Conservation (phyloP, 805 yeast species). For the Cyberlindnera japonica region DNA sequence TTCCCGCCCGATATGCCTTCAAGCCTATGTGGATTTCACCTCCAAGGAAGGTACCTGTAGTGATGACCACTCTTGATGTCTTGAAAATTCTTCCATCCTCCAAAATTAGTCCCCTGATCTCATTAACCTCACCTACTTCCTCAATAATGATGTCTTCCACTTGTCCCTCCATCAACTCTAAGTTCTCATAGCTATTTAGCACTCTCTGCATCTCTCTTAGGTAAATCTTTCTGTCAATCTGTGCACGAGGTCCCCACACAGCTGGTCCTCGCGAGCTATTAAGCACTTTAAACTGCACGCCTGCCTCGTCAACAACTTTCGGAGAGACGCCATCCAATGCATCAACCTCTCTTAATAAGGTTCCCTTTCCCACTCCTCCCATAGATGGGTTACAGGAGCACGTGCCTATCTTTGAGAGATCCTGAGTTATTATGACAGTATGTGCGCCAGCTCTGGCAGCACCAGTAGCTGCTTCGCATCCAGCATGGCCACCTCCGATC, state of each 20-base stretch:
- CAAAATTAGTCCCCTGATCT: slow-evolving; percentile 68
- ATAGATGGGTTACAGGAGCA: slow-evolving; percentile 96
- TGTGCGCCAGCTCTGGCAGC: slow-evolving; percentile 78
- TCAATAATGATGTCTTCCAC: slow-evolving; percentile 83
- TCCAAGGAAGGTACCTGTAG: slow-evolving; percentile 93
- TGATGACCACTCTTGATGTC: slow-evolving; percentile 71
- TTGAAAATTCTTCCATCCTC: slow-evolving; percentile 60
- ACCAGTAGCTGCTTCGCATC: slow-evolving; percentile 95
- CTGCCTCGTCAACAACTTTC: slow-evolving; percentile 84
- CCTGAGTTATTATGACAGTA: slow-evolving; percentile 77
- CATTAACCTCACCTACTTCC: slow-evolving; percentile 17
- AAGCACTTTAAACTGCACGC: slow-evolving; percentile 83
- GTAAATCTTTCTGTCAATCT: slow-evolving; percentile 84
- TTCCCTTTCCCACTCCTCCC: slow-evolving; percentile 99
- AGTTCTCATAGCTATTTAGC: slow-evolving; percentile 50
- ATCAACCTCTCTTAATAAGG: slow-evolving; percentile 86
- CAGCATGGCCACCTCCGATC: slow-evolving; percentile 98
- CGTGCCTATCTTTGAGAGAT: slow-evolving; percentile 72
- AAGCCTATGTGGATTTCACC: slow-evolving; percentile 94
- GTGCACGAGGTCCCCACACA: slow-evolving; percentile 98
- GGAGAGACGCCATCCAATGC: slow-evolving; percentile 94
- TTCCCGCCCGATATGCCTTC: slow-evolving; percentile 78
- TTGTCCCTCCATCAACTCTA: slow-evolving; percentile 59
- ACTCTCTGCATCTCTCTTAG: slow-evolving; percentile 72
- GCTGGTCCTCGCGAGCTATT: slow-evolving; percentile 92